phyloP scores from a whole-genome alignment of 257 asterid species.

The Ocimum tenuiflorum region DNA sequence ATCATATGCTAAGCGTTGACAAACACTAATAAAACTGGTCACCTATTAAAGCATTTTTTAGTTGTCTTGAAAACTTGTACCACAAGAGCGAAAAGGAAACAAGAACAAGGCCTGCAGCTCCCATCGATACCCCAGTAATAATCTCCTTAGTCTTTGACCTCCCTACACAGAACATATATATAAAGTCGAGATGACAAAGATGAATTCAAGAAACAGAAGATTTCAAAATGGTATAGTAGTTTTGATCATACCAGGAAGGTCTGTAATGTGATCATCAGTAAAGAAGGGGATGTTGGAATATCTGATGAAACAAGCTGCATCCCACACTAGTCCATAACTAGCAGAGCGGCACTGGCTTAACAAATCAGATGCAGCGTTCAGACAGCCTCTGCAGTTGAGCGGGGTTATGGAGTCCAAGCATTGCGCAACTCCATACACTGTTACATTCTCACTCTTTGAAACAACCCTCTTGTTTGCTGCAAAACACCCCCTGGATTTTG shows the following conservation, averaged over 20 bases:
- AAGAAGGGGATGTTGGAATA: constrained; percentile 51
- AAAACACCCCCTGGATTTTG: constrained; percentile 21
- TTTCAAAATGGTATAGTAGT: too few relatives aligned
- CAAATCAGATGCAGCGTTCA: constrained; percentile 28
- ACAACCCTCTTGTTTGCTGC: constrained; percentile 43
- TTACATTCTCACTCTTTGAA: neutral
- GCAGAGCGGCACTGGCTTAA: too few relatives aligned
- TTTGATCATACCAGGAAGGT: too few relatives aligned
- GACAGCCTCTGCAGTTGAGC: constrained; percentile 55
- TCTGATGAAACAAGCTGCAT: constrained; percentile 63
- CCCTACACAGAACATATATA: too few relatives aligned
- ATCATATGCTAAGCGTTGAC: too few relatives aligned
- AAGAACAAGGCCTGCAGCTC: constrained; percentile 51
- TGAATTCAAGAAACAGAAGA: too few relatives aligned
- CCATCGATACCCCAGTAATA: constrained; percentile 59
- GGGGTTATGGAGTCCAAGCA: constrained; percentile 42
- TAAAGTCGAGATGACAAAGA: neutral
- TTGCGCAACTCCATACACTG: constrained; percentile 54
- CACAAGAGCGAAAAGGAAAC: constrained; percentile 34
- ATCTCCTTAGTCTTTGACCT: constrained; percentile 39
- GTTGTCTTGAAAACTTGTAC: constrained; percentile 38
- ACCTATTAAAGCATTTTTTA: constrained; percentile 41
- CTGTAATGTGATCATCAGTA: constrained; percentile 37
- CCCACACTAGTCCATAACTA: neutral
- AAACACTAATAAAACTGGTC: neutral